Evolutionary conservation across 225 moss, liverwort and hornwort genomes (phyloP).

Genomic region (Antitrichia curtipendula): DNA sequence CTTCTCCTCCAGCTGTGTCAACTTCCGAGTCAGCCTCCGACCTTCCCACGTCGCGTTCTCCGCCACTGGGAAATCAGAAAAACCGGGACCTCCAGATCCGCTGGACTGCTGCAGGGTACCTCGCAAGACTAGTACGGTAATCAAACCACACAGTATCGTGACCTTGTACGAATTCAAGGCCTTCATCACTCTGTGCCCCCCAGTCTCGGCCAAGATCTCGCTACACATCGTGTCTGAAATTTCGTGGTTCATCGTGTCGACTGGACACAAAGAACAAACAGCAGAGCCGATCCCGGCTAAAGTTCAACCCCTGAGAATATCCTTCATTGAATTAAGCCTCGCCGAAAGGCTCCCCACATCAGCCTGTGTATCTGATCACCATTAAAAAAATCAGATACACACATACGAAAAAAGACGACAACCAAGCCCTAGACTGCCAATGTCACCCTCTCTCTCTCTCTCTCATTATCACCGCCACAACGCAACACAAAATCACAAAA

Average conservation of each 20-base stretch:
- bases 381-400: background rate
- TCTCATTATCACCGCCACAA: background rate
- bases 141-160: conserved; percentile 31
- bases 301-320: background rate
- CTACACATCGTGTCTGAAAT: background rate
- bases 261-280: background rate
- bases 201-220: background rate
- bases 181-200: conserved; percentile 9
- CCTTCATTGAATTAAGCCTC: background rate
- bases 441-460: background rate
- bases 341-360: background rate
- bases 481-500: background rate
- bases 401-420: background rate
- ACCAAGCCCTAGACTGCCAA: background rate
- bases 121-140: conserved; percentile 40
- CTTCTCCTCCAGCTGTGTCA: conserved; percentile 2
- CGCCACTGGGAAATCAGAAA: background rate
- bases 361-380: background rate
- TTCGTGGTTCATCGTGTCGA: background rate
- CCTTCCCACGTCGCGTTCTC: background rate
- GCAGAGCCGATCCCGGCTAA: background rate
- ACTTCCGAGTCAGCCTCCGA: background rate
- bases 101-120: conserved; percentile 2
- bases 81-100: background rate
- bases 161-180: conserved; percentile 25